These are phyloP conservation scores for Hyaloscypha finlandica DNA, from an alignment of 495 filamentous ascomycete genomes.

Conservation along the genomic window DNA sequence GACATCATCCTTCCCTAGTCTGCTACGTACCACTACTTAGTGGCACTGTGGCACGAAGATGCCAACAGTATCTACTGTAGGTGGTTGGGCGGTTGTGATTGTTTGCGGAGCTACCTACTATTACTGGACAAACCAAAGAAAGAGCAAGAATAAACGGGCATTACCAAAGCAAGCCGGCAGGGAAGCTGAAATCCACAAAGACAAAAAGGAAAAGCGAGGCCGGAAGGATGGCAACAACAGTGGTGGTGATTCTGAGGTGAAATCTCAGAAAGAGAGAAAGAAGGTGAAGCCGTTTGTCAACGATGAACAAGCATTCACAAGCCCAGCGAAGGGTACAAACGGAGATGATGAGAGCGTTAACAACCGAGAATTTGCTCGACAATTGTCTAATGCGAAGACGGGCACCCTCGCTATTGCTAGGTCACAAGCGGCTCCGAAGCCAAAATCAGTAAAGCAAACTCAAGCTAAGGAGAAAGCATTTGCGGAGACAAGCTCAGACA, in stretches of 20 bases:
- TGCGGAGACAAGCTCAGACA: constrained; percentile 33
- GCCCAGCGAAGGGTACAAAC: constrained; percentile 35
- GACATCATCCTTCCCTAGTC: neutral
- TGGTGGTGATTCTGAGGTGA: neutral
- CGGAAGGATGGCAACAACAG: constrained; percentile 37
- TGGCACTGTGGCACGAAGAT: constrained; percentile 20
- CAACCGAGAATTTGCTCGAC: constrained; percentile 72
- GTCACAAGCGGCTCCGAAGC: constrained; percentile 48
- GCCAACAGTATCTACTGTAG: constrained; percentile 36
- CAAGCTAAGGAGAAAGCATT: constrained; percentile 46
- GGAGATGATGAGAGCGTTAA: constrained; percentile 60
- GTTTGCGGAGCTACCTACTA: constrained; percentile 44
- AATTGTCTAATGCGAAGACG: constrained; percentile 64
- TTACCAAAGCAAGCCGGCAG: constrained; percentile 8
- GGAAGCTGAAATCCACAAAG: constrained; percentile 25
- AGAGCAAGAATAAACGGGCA: constrained; percentile 19
- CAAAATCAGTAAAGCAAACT: constrained; percentile 57
- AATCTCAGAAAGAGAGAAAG: constrained; percentile 13
- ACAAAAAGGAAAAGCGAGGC: constrained; percentile 45
- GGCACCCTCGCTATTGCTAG: constrained; percentile 57
- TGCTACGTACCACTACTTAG: neutral
- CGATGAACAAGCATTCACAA: neutral
- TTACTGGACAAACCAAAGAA: constrained; percentile 29
- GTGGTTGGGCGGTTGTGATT: constrained; percentile 60
- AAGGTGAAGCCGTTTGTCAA: constrained; percentile 5